Conservation (phyloP, 2,329 filamentous ascomycete genomes). For the Alternaria arbusti region DNA sequence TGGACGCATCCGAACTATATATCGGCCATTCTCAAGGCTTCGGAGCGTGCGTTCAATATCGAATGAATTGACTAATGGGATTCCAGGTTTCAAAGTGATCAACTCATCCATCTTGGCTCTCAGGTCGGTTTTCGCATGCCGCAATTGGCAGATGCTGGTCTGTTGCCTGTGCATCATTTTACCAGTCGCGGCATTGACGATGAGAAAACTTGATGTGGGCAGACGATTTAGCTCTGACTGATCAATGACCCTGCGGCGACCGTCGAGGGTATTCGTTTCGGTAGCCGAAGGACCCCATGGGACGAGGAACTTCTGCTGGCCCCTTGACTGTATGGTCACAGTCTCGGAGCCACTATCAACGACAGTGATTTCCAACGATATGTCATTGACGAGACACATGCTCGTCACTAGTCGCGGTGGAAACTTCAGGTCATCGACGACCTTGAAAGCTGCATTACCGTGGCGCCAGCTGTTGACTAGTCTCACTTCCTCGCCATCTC, state of each 20-base stretch:
- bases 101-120: neutral
- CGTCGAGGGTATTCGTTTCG: neutral
- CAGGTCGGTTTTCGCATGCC: neutral
- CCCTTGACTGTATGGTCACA: neutral
- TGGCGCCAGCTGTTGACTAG: slow-evolving; percentile 3
- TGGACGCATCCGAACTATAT: neutral
- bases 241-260: neutral
- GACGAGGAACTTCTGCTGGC: neutral
- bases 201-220: neutral
- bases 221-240: neutral
- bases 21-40: neutral
- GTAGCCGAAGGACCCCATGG: slow-evolving; percentile 1
- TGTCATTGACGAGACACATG: neutral
- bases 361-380: neutral
- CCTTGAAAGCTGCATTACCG: neutral
- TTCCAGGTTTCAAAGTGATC: neutral
- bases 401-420: neutral
- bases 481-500: neutral
- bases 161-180: neutral
- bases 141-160: neutral
- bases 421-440: neutral
- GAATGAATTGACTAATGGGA: neutral
- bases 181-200: neutral
- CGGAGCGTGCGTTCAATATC: neutral
- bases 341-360: neutral